Evolutionary conservation across 208 protist species (phyloP).

Genomic region (Strigomonas galati): DNA sequence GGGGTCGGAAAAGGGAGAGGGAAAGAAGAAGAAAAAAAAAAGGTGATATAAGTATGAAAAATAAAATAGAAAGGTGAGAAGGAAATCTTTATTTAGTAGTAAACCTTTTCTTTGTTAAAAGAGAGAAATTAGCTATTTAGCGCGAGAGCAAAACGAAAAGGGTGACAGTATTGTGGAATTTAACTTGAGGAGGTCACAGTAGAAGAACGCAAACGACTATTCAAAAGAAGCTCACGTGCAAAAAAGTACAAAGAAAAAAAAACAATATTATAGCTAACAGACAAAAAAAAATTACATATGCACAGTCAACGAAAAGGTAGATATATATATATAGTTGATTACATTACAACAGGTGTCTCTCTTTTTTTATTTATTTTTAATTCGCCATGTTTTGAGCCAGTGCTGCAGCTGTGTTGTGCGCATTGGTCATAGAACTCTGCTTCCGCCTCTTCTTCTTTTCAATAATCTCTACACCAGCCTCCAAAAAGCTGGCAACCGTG

Average conservation of each 20-base stretch:
- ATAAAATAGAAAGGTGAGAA: not conserved
- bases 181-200: too few species aligned
- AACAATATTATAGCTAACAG: not conserved
- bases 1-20: not conserved
- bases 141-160: too few species aligned
- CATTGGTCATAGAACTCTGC: slow-evolving; percentile 11
- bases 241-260: not conserved
- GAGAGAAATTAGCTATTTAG: too few species aligned
- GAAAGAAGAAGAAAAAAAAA: not conserved
- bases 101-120: too few species aligned
- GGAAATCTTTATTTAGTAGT: too few species aligned
- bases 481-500: slow-evolving; percentile 43
- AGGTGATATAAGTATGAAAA: not conserved
- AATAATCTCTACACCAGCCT: slow-evolving; percentile 21
- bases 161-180: too few species aligned
- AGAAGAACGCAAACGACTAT: too few species aligned
- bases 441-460: slow-evolving; percentile 14
- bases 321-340: too few species aligned
- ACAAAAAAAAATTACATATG: not conserved
- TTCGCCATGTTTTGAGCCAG: not conserved
- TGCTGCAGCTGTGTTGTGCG: not conserved
- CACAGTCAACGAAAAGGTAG: too few species aligned
- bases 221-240: too few species aligned
- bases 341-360: too few species aligned
- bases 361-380: not conserved